Conservation (phyloP, 352 stramenopile species). For the Pythium myriotylum region DNA sequence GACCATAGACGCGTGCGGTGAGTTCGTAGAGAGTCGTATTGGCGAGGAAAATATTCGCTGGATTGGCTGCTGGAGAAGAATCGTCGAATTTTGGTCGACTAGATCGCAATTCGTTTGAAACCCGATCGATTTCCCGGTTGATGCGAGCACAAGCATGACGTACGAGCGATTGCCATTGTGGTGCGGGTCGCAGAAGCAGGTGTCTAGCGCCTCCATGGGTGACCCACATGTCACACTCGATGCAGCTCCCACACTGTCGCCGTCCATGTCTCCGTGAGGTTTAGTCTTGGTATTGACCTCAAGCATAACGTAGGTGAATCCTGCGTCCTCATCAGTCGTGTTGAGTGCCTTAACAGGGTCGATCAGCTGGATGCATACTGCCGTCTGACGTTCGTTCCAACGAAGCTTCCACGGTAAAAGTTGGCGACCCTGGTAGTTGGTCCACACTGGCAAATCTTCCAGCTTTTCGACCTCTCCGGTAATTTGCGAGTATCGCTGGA, state of each 20-base stretch:
- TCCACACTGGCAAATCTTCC: constrained; percentile 50
- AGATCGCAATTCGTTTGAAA: constrained; percentile 47
- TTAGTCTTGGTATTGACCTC: constrained; percentile 34
- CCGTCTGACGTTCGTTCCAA: constrained; percentile 42
- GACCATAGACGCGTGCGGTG: constrained; percentile 31
- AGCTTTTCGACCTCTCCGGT: constrained; percentile 54
- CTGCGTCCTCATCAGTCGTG: constrained; percentile 10
- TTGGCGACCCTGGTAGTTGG: constrained; percentile 49
- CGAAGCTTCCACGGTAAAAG: constrained; percentile 57
- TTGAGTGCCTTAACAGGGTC: constrained; percentile 25
- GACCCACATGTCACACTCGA: constrained; percentile 32
- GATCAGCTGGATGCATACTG: constrained; percentile 52
- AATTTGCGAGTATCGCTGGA: constrained; percentile 58
- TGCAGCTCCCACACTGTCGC: constrained; percentile 14
- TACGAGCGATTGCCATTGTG: constrained; percentile 30
- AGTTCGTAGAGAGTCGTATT: constrained; percentile 35
- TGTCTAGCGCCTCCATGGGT: constrained; percentile 58
- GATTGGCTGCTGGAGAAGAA: constrained; percentile 46
- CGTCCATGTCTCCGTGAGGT: background rate
- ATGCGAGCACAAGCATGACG: constrained; percentile 56
- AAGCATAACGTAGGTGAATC: constrained; percentile 50
- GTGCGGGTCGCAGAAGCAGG: constrained; percentile 47
- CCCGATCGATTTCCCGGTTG: constrained; percentile 49
- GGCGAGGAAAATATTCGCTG: constrained; percentile 61
- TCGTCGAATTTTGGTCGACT: constrained; percentile 30